Percentiles rank a stretch among this genome's conserved stretches.
phyloP scores from a whole-genome alignment of 306 rosid species.

The Lablab purpureus region DNA sequence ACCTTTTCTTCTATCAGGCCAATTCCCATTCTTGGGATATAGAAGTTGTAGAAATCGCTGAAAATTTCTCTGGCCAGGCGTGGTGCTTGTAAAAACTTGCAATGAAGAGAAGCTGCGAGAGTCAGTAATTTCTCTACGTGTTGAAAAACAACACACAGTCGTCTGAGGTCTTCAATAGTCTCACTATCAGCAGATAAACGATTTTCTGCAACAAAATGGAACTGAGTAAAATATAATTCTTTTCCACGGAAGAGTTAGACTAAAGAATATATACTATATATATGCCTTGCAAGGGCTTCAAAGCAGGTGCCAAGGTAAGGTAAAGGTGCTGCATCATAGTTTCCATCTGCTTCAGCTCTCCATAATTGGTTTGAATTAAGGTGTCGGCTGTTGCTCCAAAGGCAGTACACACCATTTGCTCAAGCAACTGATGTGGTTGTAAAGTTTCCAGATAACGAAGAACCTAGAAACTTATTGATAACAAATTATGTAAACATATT shows the following conservation, averaged over 20 bases:
- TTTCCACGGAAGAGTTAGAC: not conserved
- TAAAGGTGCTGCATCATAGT: constrained; percentile 74
- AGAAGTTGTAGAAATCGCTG: constrained; percentile 65
- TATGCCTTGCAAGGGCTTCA: constrained; percentile 74
- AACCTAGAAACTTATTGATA: constrained; percentile 52
- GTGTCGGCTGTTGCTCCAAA: constrained; percentile 77
- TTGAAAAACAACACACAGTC: constrained; percentile 71
- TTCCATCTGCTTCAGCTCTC: constrained; percentile 73
- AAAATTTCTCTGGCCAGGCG: constrained; percentile 71
- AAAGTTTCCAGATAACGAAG: constrained; percentile 83
- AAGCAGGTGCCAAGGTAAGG: constrained; percentile 64
- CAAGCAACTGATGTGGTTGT: constrained; percentile 81
- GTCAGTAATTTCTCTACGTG: constrained; percentile 73
- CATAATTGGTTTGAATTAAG: constrained; percentile 68
- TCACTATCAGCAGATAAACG: constrained; percentile 69
- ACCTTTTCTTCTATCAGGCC: constrained; percentile 62
- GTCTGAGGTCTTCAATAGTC: constrained; percentile 66
- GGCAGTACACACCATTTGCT: constrained; percentile 82
- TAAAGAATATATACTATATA: constrained; percentile 16
- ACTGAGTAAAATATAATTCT: constrained; percentile 20
- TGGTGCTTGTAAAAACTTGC: constrained; percentile 69
- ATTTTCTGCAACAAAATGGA: constrained; percentile 62
- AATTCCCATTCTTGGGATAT: constrained; percentile 76
- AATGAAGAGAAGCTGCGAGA: constrained; percentile 82
- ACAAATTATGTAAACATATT: not conserved